Evolutionary conservation across 768 basidiomycete genomes (phyloP).

Genomic region (Boletellus emodensis): DNA sequence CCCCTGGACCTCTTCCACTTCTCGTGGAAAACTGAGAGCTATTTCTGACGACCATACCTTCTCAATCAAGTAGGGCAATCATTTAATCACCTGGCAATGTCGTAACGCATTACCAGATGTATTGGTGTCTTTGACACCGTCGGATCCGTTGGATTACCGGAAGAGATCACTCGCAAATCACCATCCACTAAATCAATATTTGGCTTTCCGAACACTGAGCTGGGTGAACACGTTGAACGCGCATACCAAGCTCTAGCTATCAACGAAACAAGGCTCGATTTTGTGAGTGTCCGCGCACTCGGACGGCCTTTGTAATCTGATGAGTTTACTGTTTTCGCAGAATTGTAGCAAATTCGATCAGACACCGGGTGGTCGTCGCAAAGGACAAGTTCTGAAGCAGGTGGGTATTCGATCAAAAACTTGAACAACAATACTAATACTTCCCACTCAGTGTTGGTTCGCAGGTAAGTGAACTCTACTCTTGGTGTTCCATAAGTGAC

Average conservation of each 20-base stretch:
- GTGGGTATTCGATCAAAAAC: slow-evolving; percentile 28
- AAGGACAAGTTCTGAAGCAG: slow-evolving; percentile 61
- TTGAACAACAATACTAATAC: slow-evolving; percentile 3
- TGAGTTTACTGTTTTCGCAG: slow-evolving; percentile 29
- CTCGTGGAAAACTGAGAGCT: slow-evolving; percentile 52
- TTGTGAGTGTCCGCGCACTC: slow-evolving; percentile 41
- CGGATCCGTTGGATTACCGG: slow-evolving; percentile 67
- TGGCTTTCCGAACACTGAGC: slow-evolving; percentile 56
- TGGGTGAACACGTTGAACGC: slow-evolving; percentile 60
- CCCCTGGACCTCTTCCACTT: slow-evolving; percentile 50
- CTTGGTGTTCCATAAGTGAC: background rate
- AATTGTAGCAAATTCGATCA: slow-evolving; percentile 62
- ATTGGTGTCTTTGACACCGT: slow-evolving; percentile 78
- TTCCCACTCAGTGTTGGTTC: slow-evolving; percentile 59
- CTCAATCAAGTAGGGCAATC: slow-evolving; percentile 52
- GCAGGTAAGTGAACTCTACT: slow-evolving; percentile 40
- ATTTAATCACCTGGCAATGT: background rate
- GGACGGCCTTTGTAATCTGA: background rate
- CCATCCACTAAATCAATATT: slow-evolving; percentile 49
- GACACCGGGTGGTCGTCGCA: slow-evolving; percentile 45
- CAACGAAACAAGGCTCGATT: slow-evolving; percentile 63
- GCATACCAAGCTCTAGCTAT: slow-evolving; percentile 71
- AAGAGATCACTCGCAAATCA: slow-evolving; percentile 50
- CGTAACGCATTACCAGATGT: slow-evolving; percentile 38
- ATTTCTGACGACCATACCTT: slow-evolving; percentile 45